Evolutionary conservation across 2,329 filamentous ascomycete species (phyloP).

Genomic region (Stagonosporopsis vannaccii): DNA sequence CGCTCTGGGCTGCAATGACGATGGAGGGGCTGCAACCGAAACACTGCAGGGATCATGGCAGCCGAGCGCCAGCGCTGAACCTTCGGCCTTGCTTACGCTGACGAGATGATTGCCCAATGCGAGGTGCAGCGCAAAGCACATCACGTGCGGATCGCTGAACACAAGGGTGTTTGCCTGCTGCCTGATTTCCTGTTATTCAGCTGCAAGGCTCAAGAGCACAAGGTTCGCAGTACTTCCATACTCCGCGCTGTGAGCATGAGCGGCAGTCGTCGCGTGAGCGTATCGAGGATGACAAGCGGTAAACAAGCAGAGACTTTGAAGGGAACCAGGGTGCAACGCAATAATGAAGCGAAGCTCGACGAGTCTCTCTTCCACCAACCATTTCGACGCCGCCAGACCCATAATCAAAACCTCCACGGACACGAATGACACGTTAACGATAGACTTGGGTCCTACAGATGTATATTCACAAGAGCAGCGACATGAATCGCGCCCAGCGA

Average conservation of each 20-base stretch:
- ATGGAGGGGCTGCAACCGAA: conserved; percentile 8
- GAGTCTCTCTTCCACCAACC: neutral
- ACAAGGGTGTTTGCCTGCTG: neutral
- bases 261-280: neutral
- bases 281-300: neutral
- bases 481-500: neutral
- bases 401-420: neutral
- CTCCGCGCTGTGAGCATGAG: neutral
- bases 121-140: neutral
- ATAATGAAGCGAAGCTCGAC: neutral
- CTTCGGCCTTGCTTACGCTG: conserved; percentile 4
- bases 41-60: neutral
- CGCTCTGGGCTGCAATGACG: conserved; percentile 10
- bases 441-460: neutral
- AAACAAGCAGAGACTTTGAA: neutral
- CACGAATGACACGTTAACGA: neutral
- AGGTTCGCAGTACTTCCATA: neutral
- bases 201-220: neutral
- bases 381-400: neutral
- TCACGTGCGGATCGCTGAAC: neutral
- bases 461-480: neutral
- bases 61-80: conserved; percentile 6
- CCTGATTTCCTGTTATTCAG: neutral
- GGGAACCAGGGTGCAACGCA: neutral
- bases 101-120: neutral